Evolutionary conservation across 768 basidiomycete species (phyloP).

Genomic region (Pleurotus salmoneostramineus): DNA sequence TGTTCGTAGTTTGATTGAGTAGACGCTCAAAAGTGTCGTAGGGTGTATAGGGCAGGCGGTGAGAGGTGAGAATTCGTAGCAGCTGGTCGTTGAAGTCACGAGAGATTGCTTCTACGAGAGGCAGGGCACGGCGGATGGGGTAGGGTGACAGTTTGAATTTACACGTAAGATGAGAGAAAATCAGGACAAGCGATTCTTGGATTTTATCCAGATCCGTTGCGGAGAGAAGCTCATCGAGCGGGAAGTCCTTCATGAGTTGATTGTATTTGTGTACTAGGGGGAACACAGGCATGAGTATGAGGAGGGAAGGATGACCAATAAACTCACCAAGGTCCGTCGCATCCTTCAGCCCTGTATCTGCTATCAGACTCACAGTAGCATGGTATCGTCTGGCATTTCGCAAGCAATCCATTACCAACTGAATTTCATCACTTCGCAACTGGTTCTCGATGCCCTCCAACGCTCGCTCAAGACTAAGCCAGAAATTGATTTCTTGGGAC

Average conservation of each 20-base stretch:
- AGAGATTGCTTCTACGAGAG: slow-evolving; percentile 97
- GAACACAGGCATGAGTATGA: neutral
- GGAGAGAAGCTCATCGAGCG: slow-evolving; percentile 92
- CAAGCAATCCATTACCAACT: slow-evolving; percentile 89
- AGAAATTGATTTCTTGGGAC: slow-evolving; percentile 98
- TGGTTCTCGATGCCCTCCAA: slow-evolving; percentile 92
- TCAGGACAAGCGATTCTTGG: slow-evolving; percentile 80
- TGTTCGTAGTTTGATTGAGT: slow-evolving; percentile 67
- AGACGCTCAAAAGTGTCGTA: slow-evolving; percentile 93
- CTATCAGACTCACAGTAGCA: slow-evolving; percentile 96
- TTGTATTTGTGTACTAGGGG: slow-evolving; percentile 92
- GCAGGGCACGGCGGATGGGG: slow-evolving; percentile 92
- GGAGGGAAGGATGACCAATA: neutral
- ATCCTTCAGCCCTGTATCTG: slow-evolving; percentile 95
- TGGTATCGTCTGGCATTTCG: slow-evolving; percentile 96
- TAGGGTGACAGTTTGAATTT: slow-evolving; percentile 96
- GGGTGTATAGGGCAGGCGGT: slow-evolving; percentile 89
- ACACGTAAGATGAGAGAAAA: slow-evolving; percentile 93
- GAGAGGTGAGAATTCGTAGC: slow-evolving; percentile 83
- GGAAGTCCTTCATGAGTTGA: slow-evolving; percentile 98
- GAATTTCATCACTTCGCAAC: slow-evolving; percentile 86
- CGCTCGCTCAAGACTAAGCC: slow-evolving; percentile 92
- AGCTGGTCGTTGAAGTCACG: slow-evolving; percentile 96
- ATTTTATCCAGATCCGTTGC: slow-evolving; percentile 96
- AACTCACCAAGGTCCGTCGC: slow-evolving; percentile 80